Base-by-base conservation (phyloP, 139 green algal genomes). In the Astrephomene gubernaculifera region DNA sequence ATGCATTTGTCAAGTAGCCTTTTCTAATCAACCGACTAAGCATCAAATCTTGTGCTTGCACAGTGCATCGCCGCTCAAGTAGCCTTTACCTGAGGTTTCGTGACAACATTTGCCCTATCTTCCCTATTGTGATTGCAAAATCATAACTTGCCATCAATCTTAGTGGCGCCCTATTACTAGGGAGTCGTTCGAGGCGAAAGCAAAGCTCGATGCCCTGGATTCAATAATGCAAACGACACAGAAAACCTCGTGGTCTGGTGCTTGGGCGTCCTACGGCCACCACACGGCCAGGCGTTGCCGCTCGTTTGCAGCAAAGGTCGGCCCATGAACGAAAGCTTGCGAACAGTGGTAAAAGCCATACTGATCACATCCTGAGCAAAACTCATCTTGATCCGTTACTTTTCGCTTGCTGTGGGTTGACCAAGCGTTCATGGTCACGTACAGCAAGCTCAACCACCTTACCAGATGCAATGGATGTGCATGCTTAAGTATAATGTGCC, bases 211-310 rank as follows among this genome's bases (percentile, higher is more conserved):
- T 82, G 74, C 54, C 24, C 54, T 70, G 57, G 6, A 36, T 10
- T n/a, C 52, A 54, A 71, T 82, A 17, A 83, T 72, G 76, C 41
- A 61, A 54, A 83, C 60, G 21, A 63, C 25, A 2, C 76, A 73
- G 35, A 36, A 52, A 2, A 17, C 41, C 43, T 39, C 25, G 5
- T 69, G 75, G 75, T 71, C 76, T 72, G 39, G 76, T 8, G 39
- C 14, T 25, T 71, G 57, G 75, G 60, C 76, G 27, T 49, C 76
- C 24, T 39, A 57, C 74, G 74, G 74, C 31, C 74, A 69, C 17
- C 35, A 25, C 35, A 69, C 33, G 3, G 35, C 52, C 53, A 52
- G 72, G 45, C 49, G 52, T 25, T 45, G 31, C 45, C 44, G 73
- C 52, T 61, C 71, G 27, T 38, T 49, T 35, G 27, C 73, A 36